Percentiles rank a stretch among this genome's conserved stretches.
Conservation (phyloP, 208 protist species). For the Endotrypanum monterogeii region DNA sequence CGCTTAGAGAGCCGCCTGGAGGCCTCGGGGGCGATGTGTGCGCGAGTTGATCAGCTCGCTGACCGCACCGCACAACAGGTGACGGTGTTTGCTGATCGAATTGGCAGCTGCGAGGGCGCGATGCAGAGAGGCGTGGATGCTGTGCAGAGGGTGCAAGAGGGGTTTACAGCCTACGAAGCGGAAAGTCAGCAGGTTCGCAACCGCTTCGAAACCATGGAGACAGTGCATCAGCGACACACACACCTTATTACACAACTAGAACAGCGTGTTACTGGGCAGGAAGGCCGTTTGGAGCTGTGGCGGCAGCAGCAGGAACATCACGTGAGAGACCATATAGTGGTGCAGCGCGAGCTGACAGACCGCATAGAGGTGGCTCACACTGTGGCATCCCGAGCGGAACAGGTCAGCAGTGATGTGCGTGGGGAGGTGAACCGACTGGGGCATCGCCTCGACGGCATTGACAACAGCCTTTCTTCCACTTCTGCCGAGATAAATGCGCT, state of each 20-base stretch:
- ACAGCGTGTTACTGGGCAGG: conserved; percentile 40
- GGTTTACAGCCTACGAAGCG: conserved; percentile 26
- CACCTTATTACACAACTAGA: conserved; percentile 36
- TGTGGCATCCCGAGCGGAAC: conserved; percentile 46
- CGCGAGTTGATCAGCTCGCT: conserved; percentile 46
- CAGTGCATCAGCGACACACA: conserved; percentile 17
- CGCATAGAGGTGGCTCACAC: conserved; percentile 59
- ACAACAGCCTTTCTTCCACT: conserved; percentile 7
- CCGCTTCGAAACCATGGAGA: conserved; percentile 10
- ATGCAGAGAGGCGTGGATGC: conserved; percentile 13
- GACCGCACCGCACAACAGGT: conserved; percentile 37
- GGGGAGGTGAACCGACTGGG: conserved; percentile 70
- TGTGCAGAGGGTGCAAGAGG: conserved; percentile 30
- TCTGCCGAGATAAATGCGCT: conserved; percentile 16
- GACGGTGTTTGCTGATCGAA: conserved; percentile 29
- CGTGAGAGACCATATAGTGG: conserved; percentile 47
- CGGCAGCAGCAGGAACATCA: conserved; percentile 53
- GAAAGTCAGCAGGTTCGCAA: conserved; percentile 9
- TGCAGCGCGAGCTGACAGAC: conserved; percentile 43
- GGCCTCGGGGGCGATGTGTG: conserved; percentile 45
- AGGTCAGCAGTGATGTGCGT: conserved; percentile 49
- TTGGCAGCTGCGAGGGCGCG: conserved; percentile 39
- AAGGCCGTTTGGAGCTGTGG: conserved; percentile 37
- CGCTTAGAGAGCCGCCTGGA: conserved; percentile 72
- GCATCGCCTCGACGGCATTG: conserved; percentile 49